Base-by-base conservation (phyloP, 768 basidiomycete genomes). In the Boletus sp. region DNA sequence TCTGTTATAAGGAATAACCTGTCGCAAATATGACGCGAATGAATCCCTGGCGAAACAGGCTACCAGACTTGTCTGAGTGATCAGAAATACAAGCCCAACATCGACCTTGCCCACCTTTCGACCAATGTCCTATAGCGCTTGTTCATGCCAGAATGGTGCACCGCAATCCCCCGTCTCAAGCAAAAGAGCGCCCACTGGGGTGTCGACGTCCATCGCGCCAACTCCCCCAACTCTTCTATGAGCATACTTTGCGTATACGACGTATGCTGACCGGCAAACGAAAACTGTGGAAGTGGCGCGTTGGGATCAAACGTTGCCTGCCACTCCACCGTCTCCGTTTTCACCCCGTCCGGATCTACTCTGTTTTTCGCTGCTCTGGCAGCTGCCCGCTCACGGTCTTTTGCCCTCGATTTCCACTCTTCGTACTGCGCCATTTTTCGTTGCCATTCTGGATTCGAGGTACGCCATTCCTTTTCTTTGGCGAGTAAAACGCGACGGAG, bases 141-240 rank as follows among this genome's bases (percentile, higher is more conserved):
- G 58, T 82, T 81, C 85, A 90, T 85, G 20, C 87, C 87, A 9
- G 83, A 63, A 67, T 89, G 88, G 61, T 90, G 87, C 11, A 90
- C 79, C 0, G 80, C 87, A 30, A 90, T 80, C 32, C 87, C 87
- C 33, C 88, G 75, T 48, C 68, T 67, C 47, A 90, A 69, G 7
- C 82, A 83, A 11, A 53, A 56, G 28, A 83, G 50, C 5, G 78
- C 76, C 80, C 82, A 83, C n/a, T 47, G 28, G 2, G 75, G 77
- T 1, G 72, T 60, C 8, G 65, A 68, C 51, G 72, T 76, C 47
- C 68, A 70, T 15, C 59, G 58, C 5, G 50, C 57, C 47, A 87
- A 69, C 1, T 71, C 56, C 9, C 47, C 20, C 20, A 86, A 73
- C 40, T 85, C 82, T 17, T 77, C 73, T 1, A 80, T 71, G 17